These are phyloP conservation scores for Talaromyces trachyspermus DNA, from an alignment of 495 filamentous ascomycete species.

Conservation along the genomic window DNA sequence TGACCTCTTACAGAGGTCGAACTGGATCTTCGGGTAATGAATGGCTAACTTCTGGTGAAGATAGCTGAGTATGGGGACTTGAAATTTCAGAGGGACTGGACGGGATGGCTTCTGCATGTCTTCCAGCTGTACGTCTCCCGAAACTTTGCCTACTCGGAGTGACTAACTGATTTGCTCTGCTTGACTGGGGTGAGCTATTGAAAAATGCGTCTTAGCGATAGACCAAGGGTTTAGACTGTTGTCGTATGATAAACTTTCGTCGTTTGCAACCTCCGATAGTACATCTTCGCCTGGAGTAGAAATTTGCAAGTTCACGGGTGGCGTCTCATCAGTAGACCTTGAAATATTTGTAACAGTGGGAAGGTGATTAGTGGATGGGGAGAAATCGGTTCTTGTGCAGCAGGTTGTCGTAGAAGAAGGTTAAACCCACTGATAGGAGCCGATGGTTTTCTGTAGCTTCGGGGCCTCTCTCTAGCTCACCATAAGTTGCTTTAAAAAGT, in stretches of 20 bases:
- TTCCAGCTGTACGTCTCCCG: not conserved
- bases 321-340: not conserved
- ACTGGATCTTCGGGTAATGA: not conserved
- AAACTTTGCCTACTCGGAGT: not conserved
- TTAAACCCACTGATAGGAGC: not conserved
- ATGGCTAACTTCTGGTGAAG: not conserved
- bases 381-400: constrained; percentile 3
- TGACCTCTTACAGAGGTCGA: not conserved
- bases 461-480: constrained; percentile 20
- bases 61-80: not conserved
- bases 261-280: not conserved
- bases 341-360: not conserved
- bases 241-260: not conserved
- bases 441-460: not conserved
- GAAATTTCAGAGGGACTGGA: constrained; percentile 1
- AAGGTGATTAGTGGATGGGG: not conserved
- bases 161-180: not conserved
- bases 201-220: constrained; percentile 14
- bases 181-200: not conserved
- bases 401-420: constrained; percentile 3
- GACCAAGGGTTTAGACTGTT: constrained; percentile 27
- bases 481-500: constrained; percentile 51
- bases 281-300: constrained; percentile 7
- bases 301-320: not conserved
- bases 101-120: not conserved